Evolutionary conservation across 805 yeast genomes (phyloP).

Genomic region (Clavispora santaluciae): DNA sequence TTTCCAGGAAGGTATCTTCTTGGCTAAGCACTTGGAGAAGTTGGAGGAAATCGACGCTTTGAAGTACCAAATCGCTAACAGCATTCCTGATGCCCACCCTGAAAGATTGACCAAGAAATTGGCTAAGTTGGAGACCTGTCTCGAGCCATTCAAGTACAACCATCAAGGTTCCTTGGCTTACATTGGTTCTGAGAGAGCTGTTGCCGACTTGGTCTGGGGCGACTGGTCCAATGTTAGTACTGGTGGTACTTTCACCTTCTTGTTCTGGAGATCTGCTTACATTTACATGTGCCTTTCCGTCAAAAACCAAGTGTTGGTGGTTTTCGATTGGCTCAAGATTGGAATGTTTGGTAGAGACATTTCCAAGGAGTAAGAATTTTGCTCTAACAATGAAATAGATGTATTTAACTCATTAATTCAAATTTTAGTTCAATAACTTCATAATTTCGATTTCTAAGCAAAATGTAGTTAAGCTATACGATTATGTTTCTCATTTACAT

Average conservation of each 20-base stretch:
- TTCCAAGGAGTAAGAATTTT: constrained; percentile 60
- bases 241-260: constrained; percentile 82
- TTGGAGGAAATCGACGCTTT: constrained; percentile 57
- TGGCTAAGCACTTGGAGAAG: constrained; percentile 67
- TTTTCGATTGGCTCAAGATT: constrained; percentile 86
- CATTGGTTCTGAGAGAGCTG: constrained; percentile 89
- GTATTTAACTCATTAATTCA: constrained; percentile 1
- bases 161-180: constrained; percentile 94
- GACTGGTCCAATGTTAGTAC: constrained; percentile 74
- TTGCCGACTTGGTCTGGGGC: constrained; percentile 82
- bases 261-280: constrained; percentile 94
- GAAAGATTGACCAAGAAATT: constrained; percentile 46
- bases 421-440: background rate
- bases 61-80: constrained; percentile 39
- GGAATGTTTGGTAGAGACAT: constrained; percentile 90
- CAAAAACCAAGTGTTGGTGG: constrained; percentile 81
- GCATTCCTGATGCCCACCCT: constrained; percentile 38
- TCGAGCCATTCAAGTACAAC: constrained; percentile 67
- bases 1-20: constrained; percentile 83
- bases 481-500: no score
- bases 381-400: background rate
- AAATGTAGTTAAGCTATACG: no score
- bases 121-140: constrained; percentile 34
- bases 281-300: constrained; percentile 87
- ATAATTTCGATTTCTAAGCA: no score